A percentile compares a stretch with the other conserved stretches of the same genome.
Evolutionary conservation across 1,284 basidiomycete species (phyloP).

Genomic region (Malassezia arunalokei): DNA sequence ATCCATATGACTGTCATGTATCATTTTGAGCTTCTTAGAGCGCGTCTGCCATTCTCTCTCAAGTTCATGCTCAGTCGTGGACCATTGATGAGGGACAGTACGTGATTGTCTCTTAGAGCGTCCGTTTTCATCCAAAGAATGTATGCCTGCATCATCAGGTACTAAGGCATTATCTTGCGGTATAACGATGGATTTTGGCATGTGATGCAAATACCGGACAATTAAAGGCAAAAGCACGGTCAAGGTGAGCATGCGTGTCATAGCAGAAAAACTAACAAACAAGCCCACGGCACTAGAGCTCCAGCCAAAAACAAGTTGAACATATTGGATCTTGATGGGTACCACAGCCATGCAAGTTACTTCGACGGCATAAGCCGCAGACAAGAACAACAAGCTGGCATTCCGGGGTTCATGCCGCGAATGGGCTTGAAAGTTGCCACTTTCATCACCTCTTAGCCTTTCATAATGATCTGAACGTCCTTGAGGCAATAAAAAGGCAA

Average conservation of each 20-base stretch:
- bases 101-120: background rate
- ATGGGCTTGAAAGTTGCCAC: background rate
- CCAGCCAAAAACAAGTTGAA: slow-evolving; percentile 37
- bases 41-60: slow-evolving; percentile 41
- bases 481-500: slow-evolving; percentile 27
- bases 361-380: slow-evolving; percentile 36
- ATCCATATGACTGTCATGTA: slow-evolving; percentile 44
- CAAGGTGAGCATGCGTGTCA: slow-evolving; percentile 33
- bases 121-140: slow-evolving; percentile 5
- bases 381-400: slow-evolving; percentile 36
- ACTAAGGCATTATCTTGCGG: slow-evolving; percentile 5
- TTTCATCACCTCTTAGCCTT: slow-evolving; percentile 11
- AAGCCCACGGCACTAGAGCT: slow-evolving; percentile 30
- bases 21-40: slow-evolving; percentile 34
- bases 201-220: slow-evolving; percentile 33
- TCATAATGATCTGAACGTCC: slow-evolving; percentile 27
- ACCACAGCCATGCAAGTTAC: slow-evolving; percentile 31
- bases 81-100: background rate
- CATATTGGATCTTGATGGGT: slow-evolving; percentile 39
- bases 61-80: slow-evolving; percentile 13
- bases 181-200: slow-evolving; percentile 10
- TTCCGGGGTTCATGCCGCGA: slow-evolving; percentile 18
- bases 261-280: slow-evolving; percentile 32
- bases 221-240: slow-evolving; percentile 32
- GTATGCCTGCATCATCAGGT: background rate